Percentiles rank a stretch among this genome's conserved stretches.
phyloP scores from a whole-genome alignment of 805 yeast species.

The Yarrowia osloensis region DNA sequence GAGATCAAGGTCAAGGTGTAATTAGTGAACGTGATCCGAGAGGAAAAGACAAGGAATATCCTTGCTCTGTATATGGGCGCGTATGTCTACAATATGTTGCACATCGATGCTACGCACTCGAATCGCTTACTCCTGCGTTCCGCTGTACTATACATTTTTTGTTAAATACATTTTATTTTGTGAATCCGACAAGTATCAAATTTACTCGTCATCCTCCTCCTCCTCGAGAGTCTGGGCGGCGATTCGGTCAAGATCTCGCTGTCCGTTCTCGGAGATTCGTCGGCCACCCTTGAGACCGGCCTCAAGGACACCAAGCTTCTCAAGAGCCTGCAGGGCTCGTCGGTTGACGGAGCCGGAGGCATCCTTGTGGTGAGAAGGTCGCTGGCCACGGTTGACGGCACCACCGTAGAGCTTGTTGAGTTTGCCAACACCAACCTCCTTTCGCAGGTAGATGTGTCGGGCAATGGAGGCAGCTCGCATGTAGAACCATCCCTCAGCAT shows the following conservation, averaged over 20 bases:
- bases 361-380: conserved; percentile 98
- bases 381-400: conserved; percentile 97
- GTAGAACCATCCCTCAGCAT: conserved; percentile 99
- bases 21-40: no score
- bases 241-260: conserved; percentile 99
- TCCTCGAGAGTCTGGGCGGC: conserved; percentile 98
- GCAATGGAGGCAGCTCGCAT: conserved; percentile 99
- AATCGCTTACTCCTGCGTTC: not conserved
- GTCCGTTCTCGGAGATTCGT: conserved; percentile 98
- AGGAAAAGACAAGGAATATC: no score
- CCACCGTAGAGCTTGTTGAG: conserved; percentile 99
- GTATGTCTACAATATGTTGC: no score
- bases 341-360: conserved; percentile 99
- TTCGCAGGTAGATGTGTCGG: conserved; percentile 99
- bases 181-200: not conserved
- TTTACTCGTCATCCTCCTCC: conserved; percentile 56
- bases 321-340: conserved; percentile 95
- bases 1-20: no score
- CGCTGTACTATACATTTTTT: conserved; percentile 20
- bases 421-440: conserved; percentile 98
- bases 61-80: no score
- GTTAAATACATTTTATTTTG: conserved; percentile 29
- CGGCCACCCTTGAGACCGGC: conserved; percentile 98
- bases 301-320: conserved; percentile 97
- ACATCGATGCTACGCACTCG: not conserved